Base-by-base conservation (phyloP, 2,329 filamentous ascomycete genomes). In the Fusarium brevicatenulatum region DNA sequence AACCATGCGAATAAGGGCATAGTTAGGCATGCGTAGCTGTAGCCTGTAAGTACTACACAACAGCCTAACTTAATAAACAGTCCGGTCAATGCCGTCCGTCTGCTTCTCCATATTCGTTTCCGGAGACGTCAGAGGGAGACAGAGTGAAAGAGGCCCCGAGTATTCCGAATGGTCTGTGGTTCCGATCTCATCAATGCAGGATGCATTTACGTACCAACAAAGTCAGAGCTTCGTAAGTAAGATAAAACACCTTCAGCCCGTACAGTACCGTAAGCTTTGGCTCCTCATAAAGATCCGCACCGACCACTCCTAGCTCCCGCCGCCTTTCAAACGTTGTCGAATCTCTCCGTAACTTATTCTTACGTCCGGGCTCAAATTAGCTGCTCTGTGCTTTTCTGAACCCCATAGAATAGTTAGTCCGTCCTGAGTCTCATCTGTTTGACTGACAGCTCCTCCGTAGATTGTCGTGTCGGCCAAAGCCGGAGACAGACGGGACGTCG, bases 391-490 rank as follows among this genome's bases (percentile, higher is more conserved):
- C 56, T 53, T 37, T 37, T 37, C 18, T 21, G 6, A 42, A 55
- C 57, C 28, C 47, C n/a, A 36, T 61, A 55, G 32, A 34, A 34
- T 32, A 32, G 23, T 19, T 34, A 34, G 34, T 21, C 49, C 34
- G 32, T 15, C 50, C 50, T 30, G 23, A 42, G 36, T 54, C 50
- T 57, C 49, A 30, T 61, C 25, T 36, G 18, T 52, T 40, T 40
- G 63, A 36, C 64, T 40, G 63, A 36, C 64, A 52, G 43, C 34
- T 60, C 18, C 36, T 13, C 43, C 25, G 19, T 63, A 43, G 30
- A 60, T 7, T 7, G 13, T 76, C 75, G 75, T 7, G 13, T 76
- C 75, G 75, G 75, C 70, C 75, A 77, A 77, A 76, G 67, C 62
- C 75, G 75, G 75, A 71, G 62, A n/a, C 9, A 32, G 32, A 25